A percentile compares a stretch with the other conserved stretches of the same genome.
Conservation (phyloP, 2,329 filamentous ascomycete genomes). For the Fusarium xylarioides region DNA sequence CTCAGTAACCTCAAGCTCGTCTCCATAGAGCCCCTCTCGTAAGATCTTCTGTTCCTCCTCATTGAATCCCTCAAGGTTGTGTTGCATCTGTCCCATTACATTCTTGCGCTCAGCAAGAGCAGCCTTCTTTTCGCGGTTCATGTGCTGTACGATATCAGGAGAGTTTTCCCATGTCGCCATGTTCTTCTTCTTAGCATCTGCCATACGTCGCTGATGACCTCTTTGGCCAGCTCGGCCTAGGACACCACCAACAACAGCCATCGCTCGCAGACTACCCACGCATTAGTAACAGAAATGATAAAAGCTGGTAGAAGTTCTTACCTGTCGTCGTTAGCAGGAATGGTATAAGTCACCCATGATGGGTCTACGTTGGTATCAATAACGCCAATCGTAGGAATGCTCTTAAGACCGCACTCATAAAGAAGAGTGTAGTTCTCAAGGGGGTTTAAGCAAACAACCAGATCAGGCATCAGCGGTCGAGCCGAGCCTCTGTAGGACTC, state of each 20-base stretch:
- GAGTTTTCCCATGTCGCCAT: constrained; percentile 68
- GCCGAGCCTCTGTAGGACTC: constrained; percentile 70
- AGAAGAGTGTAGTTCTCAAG: constrained; percentile 90
- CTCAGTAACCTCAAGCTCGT: constrained; percentile 46
- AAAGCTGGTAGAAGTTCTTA: constrained; percentile 50
- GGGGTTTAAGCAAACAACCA: constrained; percentile 93
- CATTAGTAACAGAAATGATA: constrained; percentile 35
- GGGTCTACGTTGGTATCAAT: constrained; percentile 95
- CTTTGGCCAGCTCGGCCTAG: constrained; percentile 84
- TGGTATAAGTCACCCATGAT: constrained; percentile 94
- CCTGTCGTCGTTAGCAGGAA: constrained; percentile 97
- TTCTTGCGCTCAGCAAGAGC: constrained; percentile 47
- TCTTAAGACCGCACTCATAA: constrained; percentile 88
- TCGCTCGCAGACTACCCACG: constrained; percentile 74
- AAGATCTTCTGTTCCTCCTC: constrained; percentile 52
- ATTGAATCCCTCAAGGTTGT: constrained; percentile 49
- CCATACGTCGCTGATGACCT: constrained; percentile 74
- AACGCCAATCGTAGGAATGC: constrained; percentile 92
- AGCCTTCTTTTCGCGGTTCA: constrained; percentile 45
- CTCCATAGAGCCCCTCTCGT: constrained; percentile 38
- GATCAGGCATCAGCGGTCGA: constrained; percentile 80
- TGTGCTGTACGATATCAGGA: constrained; percentile 53
- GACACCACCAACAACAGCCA: constrained; percentile 83
- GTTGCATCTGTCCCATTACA: constrained; percentile 50
- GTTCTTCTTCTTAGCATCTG: constrained; percentile 67